phyloP scores from a whole-genome alignment of 345 rosid species.

The Eucalyptus melliodora region DNA sequence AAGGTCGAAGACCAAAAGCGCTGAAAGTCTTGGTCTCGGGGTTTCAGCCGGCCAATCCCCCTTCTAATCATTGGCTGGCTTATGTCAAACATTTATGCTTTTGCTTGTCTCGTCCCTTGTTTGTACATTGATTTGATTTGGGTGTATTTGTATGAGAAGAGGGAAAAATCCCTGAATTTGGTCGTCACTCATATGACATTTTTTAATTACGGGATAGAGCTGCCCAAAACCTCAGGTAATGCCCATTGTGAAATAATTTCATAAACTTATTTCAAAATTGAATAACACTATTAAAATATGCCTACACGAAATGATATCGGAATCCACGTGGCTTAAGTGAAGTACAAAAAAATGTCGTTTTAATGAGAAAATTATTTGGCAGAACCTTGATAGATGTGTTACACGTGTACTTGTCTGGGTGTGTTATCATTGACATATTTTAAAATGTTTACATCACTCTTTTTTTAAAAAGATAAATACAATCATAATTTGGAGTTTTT shows the following conservation, averaged over 20 bases:
- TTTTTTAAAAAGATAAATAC: too few species aligned
- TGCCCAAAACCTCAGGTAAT: not conserved
- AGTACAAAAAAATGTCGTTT: not conserved
- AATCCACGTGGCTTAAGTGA: not conserved
- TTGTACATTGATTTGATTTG: not conserved
- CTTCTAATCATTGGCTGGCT: not conserved
- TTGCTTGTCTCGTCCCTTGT: not conserved
- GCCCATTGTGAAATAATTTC: too few species aligned
- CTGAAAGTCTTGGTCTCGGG: not conserved
- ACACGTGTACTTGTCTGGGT: rapidly evolving
- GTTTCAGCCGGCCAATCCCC: not conserved
- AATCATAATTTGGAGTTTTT: not conserved
- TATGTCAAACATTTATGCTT: not conserved
- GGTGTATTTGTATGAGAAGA: not conserved
- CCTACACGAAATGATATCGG: rapidly evolving
- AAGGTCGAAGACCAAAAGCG: constrained; percentile 16
- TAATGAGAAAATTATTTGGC: not conserved
- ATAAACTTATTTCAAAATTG: too few species aligned
- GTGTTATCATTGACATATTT: not conserved
- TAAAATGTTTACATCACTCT: not conserved
- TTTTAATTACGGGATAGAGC: not conserved
- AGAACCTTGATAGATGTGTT: not conserved
- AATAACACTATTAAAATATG: not conserved
- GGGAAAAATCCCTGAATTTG: not conserved
- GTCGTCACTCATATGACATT: not conserved